These are phyloP conservation scores for Tetrahymena thermophila DNA, from an alignment of 73 alveolate genomes.

Conservation along the genomic window DNA sequence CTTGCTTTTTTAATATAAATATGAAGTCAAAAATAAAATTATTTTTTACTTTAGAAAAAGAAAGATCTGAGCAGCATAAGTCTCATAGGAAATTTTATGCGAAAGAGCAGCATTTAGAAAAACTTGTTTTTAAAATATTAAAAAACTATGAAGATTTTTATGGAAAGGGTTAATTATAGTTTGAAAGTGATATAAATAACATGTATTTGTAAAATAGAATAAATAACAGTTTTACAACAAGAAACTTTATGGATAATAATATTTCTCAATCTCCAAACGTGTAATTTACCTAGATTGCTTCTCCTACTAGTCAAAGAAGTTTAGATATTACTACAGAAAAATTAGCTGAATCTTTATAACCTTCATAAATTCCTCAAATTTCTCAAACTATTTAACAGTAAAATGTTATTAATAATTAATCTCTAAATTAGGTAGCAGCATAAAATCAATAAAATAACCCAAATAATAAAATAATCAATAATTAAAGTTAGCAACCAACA, in stretches of 20 bases:
- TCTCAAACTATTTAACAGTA: neutral
- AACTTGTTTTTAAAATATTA: neutral
- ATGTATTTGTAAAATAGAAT: neutral
- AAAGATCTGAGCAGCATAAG: neutral
- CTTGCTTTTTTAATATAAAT: neutral
- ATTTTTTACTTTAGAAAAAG: neutral
- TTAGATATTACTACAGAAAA: neutral
- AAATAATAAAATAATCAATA: too few relatives aligned
- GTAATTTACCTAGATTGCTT: neutral
- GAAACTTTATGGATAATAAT: neutral
- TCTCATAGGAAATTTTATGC: neutral
- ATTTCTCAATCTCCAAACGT: neutral
- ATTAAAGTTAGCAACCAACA: neutral
- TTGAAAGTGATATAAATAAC: neutral
- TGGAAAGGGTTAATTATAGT: neutral
- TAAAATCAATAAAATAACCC: neutral
- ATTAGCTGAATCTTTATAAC: neutral
- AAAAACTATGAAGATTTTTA: neutral
- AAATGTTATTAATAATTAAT: too few relatives aligned
- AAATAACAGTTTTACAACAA: neutral
- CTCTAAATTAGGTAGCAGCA: neutral
- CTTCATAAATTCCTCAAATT: neutral
- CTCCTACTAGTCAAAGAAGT: neutral
- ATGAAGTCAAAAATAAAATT: neutral
- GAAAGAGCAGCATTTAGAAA: neutral